Base-by-base conservation (phyloP, 1,284 basidiomycete species). In the Xerocomus alliaceus region DNA sequence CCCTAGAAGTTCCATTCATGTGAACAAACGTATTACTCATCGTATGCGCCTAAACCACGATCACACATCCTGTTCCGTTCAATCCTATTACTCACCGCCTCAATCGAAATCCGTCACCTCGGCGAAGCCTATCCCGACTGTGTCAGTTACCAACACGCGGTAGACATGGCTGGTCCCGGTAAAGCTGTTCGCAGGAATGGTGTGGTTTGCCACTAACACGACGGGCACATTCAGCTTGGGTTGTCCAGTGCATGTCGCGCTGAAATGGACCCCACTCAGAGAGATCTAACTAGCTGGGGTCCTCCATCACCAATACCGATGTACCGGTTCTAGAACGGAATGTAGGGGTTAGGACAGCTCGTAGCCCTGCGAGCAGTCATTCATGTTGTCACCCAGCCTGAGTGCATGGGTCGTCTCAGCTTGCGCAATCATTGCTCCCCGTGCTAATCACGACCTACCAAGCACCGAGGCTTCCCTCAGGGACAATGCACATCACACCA, bases 81-180 rank as follows among this genome's bases (percentile, higher is more conserved):
- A 11, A 24, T 26, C 29, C n/a, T 12, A 42, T 34, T 20, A 48
- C 64, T 56, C 52, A 50, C 65, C 15, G 87, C 88, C 67, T 91
- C 88, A 42, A 90, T 87, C 2, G 86, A 85, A 45, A 91, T 79
- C 20, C 86, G 53, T 84, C 83, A 18, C 85, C 85, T 90, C 85
- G 24, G 90, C 37, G 22, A 61, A 83, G 62, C 60, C 34, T 41
- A 31, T 56, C 46, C 32, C 46, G 11, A 47, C 34, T 26, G 18
- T 28, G 49, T 60, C 48, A 34, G 13, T 22, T 37, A 18, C 32
- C 31, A 39, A 41, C 32, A 20, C n/a, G n/a, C n/a, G n/a, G 18
- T 4, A 41, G 8, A 22, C 4, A 22, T 12, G 39, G 20, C n/a
- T n/a, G n/a, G n/a, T n/a, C 83, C 85, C 85, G 65, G 80, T 79